A percentile compares a stretch with the other conserved stretches of the same genome.
phyloP scores from a whole-genome alignment of 768 basidiomycete species.

The Tricholoma furcatifolium region DNA sequence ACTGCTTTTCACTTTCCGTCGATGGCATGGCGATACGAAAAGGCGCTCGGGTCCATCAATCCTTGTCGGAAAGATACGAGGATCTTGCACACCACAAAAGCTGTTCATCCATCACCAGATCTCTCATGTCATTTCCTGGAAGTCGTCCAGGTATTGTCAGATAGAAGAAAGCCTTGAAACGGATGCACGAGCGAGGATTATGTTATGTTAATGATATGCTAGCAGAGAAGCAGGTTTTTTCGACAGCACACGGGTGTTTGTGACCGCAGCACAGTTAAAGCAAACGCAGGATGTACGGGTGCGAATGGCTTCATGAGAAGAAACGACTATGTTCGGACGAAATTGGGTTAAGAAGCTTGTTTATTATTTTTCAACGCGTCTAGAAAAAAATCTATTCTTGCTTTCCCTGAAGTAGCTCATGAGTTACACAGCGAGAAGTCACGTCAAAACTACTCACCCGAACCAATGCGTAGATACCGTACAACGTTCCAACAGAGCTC shows the following conservation, averaged over 20 bases:
- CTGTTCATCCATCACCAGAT: no score
- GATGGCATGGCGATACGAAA: no score
- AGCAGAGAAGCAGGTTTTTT: not conserved
- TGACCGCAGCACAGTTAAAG: no score
- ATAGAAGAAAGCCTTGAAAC: no score
- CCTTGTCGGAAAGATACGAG: no score
- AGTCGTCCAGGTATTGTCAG: no score
- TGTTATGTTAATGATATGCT: no score
- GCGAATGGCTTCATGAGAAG: not conserved
- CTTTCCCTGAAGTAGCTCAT: conserved; percentile 15
- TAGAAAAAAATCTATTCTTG: conserved; percentile 14
- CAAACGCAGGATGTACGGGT: not conserved
- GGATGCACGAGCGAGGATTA: no score
- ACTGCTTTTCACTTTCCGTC: not conserved
- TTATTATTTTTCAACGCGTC: conserved; percentile 7
- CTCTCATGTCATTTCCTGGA: no score
- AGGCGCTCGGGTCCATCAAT: no score
- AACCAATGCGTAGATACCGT: conserved; percentile 46
- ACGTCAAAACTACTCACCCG: conserved; percentile 30
- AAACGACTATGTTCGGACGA: not conserved
- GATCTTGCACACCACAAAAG: no score
- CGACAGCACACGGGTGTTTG: no score
- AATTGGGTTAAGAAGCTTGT: not conserved
- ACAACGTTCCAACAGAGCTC: conserved; percentile 54
- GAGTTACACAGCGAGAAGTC: not conserved